These are phyloP conservation scores for Hymenoscyphus fructigenus DNA, from an alignment of 2,329 filamentous ascomycete genomes.

Conservation along the genomic window DNA sequence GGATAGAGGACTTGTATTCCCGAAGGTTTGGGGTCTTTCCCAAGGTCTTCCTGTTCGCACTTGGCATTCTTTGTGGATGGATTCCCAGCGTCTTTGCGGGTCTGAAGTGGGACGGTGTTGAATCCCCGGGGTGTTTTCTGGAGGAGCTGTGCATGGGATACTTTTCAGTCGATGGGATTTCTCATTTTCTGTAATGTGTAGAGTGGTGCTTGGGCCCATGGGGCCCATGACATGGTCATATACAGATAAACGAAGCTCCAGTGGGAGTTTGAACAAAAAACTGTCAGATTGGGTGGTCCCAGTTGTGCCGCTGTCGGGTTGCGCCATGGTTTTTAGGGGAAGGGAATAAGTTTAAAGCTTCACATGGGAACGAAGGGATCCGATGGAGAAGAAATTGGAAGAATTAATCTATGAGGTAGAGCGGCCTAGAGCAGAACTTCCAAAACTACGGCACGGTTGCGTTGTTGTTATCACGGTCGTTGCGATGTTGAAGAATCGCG, in stretches of 20 bases:
- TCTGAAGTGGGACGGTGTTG: background rate
- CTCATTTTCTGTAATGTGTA: background rate
- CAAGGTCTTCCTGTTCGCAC: background rate
- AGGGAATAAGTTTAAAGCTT: background rate
- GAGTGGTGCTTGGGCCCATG: background rate
- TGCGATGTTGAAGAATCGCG: too few relatives aligned
- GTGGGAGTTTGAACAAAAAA: background rate
- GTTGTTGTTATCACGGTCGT: background rate
- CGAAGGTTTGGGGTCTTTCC: background rate
- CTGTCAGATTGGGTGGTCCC: background rate
- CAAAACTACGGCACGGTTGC: background rate
- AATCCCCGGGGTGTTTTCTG: background rate
- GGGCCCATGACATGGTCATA: background rate
- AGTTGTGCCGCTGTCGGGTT: background rate
- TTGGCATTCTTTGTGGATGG: background rate
- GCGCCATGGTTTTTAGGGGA: background rate
- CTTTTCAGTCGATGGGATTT: background rate
- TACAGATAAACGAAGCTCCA: background rate
- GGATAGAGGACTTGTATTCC: background rate
- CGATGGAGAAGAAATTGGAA: background rate
- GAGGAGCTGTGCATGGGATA: background rate
- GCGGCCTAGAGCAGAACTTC: background rate
- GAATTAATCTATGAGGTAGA: background rate
- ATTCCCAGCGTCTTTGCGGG: background rate
- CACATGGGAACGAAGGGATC: background rate